These are phyloP conservation scores for Trichoderma pleuroti DNA, from an alignment of 2,329 filamentous ascomycete genomes.

Conservation along the genomic window DNA sequence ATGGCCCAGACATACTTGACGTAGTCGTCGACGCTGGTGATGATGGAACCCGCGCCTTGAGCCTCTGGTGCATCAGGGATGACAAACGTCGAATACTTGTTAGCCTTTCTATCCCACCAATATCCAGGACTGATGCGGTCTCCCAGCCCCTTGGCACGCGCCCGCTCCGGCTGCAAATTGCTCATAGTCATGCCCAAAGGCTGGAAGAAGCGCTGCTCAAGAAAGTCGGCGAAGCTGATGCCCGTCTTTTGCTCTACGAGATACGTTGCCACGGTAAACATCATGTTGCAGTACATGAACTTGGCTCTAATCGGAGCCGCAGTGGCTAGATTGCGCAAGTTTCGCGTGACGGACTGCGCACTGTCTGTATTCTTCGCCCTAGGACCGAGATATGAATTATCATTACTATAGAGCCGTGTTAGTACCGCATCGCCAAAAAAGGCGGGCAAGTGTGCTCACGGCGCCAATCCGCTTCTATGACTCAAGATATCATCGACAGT, in stretches of 20 bases:
- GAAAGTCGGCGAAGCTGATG: constrained; percentile 24
- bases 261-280: constrained; percentile 28
- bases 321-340: constrained; percentile 28
- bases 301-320: constrained; percentile 25
- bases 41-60: constrained; percentile 31
- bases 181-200: constrained; percentile 28
- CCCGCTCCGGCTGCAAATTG: constrained; percentile 24
- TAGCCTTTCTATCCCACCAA: constrained; percentile 20
- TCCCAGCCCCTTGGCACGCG: constrained; percentile 22
- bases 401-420: constrained; percentile 22
- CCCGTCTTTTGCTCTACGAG: constrained; percentile 25
- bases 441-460: constrained; percentile 11
- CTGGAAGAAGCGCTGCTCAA: constrained; percentile 25
- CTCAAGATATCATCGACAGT: constrained; percentile 27
- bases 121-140: constrained; percentile 24
- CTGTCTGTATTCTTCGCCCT: constrained; percentile 23
- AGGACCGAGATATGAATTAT: constrained; percentile 25
- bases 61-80: constrained; percentile 25
- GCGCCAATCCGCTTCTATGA: constrained; percentile 28
- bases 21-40: constrained; percentile 30
- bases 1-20: constrained; percentile 30
- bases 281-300: constrained; percentile 30
- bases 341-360: constrained; percentile 27
- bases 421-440: not conserved
- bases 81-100: constrained; percentile 10